Conservation (phyloP, 352 stramenopile genomes). For the Blastocystis sp. region DNA sequence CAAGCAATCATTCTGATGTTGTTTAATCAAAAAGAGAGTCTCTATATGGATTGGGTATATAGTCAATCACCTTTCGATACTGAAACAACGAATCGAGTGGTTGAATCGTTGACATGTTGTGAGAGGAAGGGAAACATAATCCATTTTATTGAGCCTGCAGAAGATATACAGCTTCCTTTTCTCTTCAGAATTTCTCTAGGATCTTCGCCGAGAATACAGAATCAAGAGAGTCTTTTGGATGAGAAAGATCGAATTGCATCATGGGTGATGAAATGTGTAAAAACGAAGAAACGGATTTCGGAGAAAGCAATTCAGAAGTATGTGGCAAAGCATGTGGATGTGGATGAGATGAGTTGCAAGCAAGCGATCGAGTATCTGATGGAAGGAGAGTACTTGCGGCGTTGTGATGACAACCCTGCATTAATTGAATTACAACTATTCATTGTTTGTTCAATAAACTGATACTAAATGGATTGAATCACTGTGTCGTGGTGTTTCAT, state of each 20-base stretch:
- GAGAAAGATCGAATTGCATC: neutral
- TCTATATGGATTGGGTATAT: neutral
- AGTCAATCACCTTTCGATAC: neutral
- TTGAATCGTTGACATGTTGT: conserved; percentile 7
- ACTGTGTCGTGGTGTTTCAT: neutral
- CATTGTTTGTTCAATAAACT: neutral
- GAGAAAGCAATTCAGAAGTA: neutral
- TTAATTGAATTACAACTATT: neutral
- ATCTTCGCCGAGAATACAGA: neutral
- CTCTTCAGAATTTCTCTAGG: neutral
- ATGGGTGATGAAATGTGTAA: neutral
- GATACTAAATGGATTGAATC: no score
- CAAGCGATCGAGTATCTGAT: neutral
- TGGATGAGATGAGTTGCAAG: neutral
- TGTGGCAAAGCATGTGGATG: neutral
- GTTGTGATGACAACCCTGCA: neutral
- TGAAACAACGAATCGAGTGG: neutral
- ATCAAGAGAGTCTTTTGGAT: neutral
- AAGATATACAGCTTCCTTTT: neutral
- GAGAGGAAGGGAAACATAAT: neutral
- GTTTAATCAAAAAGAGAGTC: neutral
- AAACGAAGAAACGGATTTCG: conserved; percentile 6
- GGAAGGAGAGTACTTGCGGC: neutral
- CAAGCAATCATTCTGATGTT: neutral
- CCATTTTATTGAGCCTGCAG: neutral